Evolutionary conservation across 2,329 filamentous ascomycete species (phyloP).

Genomic region (Stagonosporopsis cucurbitacearum): DNA sequence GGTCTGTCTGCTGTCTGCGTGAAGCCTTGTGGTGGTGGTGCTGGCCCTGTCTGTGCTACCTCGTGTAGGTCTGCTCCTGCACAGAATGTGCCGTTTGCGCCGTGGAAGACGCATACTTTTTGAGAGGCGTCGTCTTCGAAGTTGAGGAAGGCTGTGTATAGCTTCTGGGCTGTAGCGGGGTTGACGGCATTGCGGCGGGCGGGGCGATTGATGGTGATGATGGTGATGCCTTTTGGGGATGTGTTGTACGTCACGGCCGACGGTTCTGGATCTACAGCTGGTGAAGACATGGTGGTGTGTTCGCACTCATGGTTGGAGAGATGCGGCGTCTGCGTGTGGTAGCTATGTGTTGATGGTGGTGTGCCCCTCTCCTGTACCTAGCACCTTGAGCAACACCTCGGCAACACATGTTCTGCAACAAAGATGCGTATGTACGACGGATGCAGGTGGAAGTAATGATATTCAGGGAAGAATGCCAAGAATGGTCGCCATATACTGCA

Average conservation of each 20-base stretch:
- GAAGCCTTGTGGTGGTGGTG: constrained; percentile 29
- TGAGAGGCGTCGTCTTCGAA: constrained; percentile 60
- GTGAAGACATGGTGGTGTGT: neutral
- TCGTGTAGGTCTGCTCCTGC: constrained; percentile 61
- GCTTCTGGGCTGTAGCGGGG: constrained; percentile 54
- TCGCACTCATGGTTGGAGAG: neutral
- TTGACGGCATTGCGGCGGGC: constrained; percentile 62
- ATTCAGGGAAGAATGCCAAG: too few relatives aligned
- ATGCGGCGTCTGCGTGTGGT: neutral
- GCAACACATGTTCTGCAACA: constrained; percentile 35
- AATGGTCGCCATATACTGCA: too few relatives aligned
- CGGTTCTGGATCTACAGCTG: constrained; percentile 2
- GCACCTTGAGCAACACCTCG: neutral
- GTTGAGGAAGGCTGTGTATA: constrained; percentile 56
- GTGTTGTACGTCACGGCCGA: constrained; percentile 26
- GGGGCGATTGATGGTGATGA: constrained; percentile 62
- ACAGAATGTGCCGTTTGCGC: constrained; percentile 58
- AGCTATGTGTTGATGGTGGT: too few relatives aligned
- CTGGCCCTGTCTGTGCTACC: constrained; percentile 35
- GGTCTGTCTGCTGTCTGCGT: constrained; percentile 48
- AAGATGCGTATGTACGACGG: too few relatives aligned
- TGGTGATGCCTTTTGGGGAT: constrained; percentile 55
- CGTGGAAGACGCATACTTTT: constrained; percentile 61
- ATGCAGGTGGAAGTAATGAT: too few relatives aligned
- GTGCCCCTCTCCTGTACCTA: neutral